These are phyloP conservation scores for Mastigamoeba balamuthi DNA, from an alignment of 78 protist species.

Conservation along the genomic window DNA sequence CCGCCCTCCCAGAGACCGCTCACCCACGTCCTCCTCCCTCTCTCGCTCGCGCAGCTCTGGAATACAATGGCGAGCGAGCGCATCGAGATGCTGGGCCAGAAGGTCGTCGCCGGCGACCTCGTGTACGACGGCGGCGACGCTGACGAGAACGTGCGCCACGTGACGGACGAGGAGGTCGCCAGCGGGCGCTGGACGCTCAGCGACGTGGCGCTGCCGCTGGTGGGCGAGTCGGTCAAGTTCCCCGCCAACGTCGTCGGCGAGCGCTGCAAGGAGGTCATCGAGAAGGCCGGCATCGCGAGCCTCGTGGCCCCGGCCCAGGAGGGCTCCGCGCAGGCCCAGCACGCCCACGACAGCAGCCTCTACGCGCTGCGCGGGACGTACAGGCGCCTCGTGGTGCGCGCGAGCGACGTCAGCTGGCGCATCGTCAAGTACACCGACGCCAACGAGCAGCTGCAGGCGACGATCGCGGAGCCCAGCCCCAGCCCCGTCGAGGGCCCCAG, in stretches of 20 bases:
- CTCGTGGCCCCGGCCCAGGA: too few relatives aligned
- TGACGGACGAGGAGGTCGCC: conserved; percentile 31
- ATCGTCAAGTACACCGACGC: conserved; percentile 16
- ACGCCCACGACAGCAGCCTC: too few relatives aligned
- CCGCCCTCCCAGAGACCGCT: not conserved
- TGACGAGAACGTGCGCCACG: not conserved
- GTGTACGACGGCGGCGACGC: conserved; percentile 3
- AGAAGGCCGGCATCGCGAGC: not conserved
- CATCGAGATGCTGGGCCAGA: conserved; percentile 17
- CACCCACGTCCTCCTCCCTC: not conserved
- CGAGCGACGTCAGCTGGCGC: not conserved
- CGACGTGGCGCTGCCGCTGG: conserved; percentile 68
- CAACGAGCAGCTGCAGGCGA: not conserved
- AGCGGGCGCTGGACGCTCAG: conserved; percentile 11
- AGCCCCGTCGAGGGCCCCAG: too few relatives aligned
- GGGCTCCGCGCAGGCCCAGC: too few relatives aligned
- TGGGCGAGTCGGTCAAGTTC: conserved; percentile 20
- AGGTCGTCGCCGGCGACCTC: conserved; percentile 45
- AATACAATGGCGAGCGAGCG: conserved; percentile 49
- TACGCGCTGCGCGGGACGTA: too few relatives aligned
- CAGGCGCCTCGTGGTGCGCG: conserved; percentile 10
- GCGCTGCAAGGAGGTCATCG: conserved; percentile 5
- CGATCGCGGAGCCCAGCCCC: too few relatives aligned
- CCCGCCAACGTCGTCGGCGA: conserved; percentile 21
- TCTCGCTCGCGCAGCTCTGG: conserved; percentile 44